These are phyloP conservation scores for Mycena sp. DNA, from an alignment of 1,284 basidiomycete species.

Conservation along the genomic window DNA sequence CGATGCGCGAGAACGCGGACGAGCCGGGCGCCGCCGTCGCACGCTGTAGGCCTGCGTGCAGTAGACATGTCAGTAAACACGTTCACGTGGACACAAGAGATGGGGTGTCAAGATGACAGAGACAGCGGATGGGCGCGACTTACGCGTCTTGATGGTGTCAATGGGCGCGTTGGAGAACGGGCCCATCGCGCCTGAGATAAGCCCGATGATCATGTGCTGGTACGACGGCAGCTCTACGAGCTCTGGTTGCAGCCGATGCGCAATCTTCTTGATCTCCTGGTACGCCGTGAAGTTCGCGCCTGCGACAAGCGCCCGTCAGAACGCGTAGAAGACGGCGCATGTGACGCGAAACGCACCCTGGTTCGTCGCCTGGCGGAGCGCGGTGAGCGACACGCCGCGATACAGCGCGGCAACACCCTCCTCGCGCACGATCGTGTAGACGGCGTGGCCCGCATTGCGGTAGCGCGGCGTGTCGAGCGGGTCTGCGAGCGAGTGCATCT, in stretches of 20 bases:
- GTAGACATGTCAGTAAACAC: conserved; percentile 23
- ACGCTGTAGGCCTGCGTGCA: conserved; percentile 83
- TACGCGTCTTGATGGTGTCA: conserved; percentile 96
- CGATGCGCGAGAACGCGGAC: conserved; percentile 81
- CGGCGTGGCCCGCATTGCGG: conserved; percentile 96
- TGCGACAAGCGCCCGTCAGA: conserved; percentile 45
- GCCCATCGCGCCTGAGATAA: conserved; percentile 97
- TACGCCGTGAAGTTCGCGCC: conserved; percentile 99
- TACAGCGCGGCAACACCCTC: conserved; percentile 91
- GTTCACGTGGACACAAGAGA: neutral
- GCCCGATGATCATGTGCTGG: conserved; percentile 93
- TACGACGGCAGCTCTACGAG: conserved; percentile 86
- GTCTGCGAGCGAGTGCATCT: conserved; percentile 97
- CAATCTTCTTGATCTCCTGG: conserved; percentile 93
- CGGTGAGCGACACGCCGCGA: conserved; percentile 93
- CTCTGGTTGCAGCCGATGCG: conserved; percentile 82
- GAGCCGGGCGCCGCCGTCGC: conserved; percentile 79
- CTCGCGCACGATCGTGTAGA: conserved; percentile 94
- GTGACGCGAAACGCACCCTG: conserved; percentile 75
- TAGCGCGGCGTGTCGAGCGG: conserved; percentile 95
- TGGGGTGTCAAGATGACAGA: neutral
- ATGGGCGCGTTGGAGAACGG: conserved; percentile 98
- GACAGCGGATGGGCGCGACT: conserved; percentile 40
- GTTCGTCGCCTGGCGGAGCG: conserved; percentile 96
- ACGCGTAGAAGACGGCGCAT: neutral